Evolutionary conservation across 2,329 filamentous ascomycete genomes (phyloP).

Genomic region (Pezicula radicicola): DNA sequence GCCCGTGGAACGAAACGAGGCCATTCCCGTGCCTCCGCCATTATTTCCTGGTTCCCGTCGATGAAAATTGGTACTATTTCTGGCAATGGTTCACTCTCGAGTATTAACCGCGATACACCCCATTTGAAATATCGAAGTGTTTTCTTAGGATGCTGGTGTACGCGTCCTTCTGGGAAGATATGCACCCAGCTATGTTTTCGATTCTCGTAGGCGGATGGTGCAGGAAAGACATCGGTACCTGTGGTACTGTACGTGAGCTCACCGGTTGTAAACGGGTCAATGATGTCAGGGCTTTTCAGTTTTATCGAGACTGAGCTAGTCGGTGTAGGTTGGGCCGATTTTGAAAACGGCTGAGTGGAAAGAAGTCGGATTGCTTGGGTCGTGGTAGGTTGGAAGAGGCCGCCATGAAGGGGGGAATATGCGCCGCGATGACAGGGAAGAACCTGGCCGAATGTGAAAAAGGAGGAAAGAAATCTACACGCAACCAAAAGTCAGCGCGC

Average conservation of each 20-base stretch:
- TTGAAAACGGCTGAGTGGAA: slow-evolving; percentile 53
- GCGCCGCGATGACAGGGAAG: slow-evolving; percentile 81
- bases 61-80: slow-evolving; percentile 94
- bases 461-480: slow-evolving; percentile 62
- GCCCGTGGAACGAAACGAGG: slow-evolving; percentile 78
- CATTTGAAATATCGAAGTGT: slow-evolving; percentile 97
- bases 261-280: slow-evolving; percentile 52
- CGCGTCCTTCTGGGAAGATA: slow-evolving; percentile 92
- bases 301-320: slow-evolving; percentile 5
- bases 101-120: slow-evolving; percentile 86
- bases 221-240: slow-evolving; percentile 61
- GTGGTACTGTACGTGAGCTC: slow-evolving; percentile 60
- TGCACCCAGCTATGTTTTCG: slow-evolving; percentile 85
- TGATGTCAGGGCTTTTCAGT: slow-evolving; percentile 25
- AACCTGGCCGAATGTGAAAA: slow-evolving; percentile 88
- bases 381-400: slow-evolving; percentile 86
- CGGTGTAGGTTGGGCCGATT: slow-evolving; percentile 13
- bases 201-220: slow-evolving; percentile 68
- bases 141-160: slow-evolving; percentile 78
- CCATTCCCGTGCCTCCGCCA: slow-evolving; percentile 78
- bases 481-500: not conserved
- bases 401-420: slow-evolving; percentile 71
- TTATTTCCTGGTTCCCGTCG: slow-evolving; percentile 82
- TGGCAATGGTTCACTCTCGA: slow-evolving; percentile 84
- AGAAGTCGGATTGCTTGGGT: slow-evolving; percentile 82